Base-by-base conservation (phyloP, 108 stramenopile species). In the Seminavis robusta region DNA sequence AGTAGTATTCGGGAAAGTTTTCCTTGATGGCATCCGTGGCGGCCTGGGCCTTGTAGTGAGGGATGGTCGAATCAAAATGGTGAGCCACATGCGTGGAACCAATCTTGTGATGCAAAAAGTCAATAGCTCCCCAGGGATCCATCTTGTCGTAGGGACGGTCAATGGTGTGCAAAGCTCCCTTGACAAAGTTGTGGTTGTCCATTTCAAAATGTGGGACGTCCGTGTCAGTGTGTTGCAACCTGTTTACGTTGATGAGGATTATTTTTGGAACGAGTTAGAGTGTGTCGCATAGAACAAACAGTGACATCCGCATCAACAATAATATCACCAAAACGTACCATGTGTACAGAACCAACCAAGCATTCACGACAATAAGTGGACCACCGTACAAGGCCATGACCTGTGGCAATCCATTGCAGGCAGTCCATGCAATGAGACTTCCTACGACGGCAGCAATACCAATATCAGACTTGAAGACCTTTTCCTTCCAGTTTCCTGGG, bases 261-360 rank as follows among this genome's bases (percentile, higher is more conserved):
- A 47, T 26, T 47, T 38, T 4, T n/a, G n/a, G n/a, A n/a, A n/a
- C n/a, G n/a, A n/a, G n/a, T n/a, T n/a, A n/a, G n/a, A n/a, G n/a
- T n/a, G n/a, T n/a, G n/a, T n/a, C n/a, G n/a, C n/a, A n/a, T n/a
- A n/a, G n/a, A n/a, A n/a, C n/a, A n/a, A 25, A 47, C n/a, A 47
- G 10, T n/a, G n/a, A n/a, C n/a, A n/a, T n/a, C n/a, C n/a, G n/a
- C n/a, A n/a, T n/a, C n/a, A 16, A 19, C 41, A 23, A 2, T 4
- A 3, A 4, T 6, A n/a, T 40, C 10, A 2, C 27, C 11, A 17
- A 5, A 28, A 64, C 78, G 59, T 61, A 82, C 94, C 90, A 98
- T 19, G 98, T 98, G 81, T 97, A 96, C n/a, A 94, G 77, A 17
- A 97, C 94, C 79, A 98, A 85, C 88, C 95, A 93, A 21, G 82